These are phyloP conservation scores for Sergeia podlipaevii DNA, from an alignment of 208 protist genomes.

Conservation along the genomic window DNA sequence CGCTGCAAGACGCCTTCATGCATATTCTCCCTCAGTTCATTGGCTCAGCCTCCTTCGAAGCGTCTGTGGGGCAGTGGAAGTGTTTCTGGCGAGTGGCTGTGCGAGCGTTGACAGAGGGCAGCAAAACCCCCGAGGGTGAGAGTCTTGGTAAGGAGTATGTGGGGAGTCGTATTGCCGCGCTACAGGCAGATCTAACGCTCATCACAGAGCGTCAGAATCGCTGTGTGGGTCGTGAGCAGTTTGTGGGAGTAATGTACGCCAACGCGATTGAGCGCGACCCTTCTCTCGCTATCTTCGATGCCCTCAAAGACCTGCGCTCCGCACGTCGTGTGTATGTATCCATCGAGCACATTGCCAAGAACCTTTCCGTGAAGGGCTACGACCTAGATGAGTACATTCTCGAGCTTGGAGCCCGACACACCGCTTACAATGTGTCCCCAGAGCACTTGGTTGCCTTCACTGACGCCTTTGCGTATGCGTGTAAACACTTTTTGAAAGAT, in stretches of 20 bases:
- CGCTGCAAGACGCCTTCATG: constrained; percentile 16
- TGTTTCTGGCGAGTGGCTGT: constrained; percentile 9
- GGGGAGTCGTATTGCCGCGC: not conserved
- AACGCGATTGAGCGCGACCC: constrained; percentile 12
- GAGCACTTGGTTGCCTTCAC: constrained; percentile 3
- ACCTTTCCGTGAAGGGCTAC: constrained; percentile 16
- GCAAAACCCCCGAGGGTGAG: constrained; percentile 6
- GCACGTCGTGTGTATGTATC: constrained; percentile 16
- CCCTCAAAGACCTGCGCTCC: constrained; percentile 15
- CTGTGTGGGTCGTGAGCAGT: constrained; percentile 8
- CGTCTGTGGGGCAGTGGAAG: constrained; percentile 8
- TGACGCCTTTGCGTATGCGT: constrained; percentile 16
- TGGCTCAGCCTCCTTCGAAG: not conserved
- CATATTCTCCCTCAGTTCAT: constrained; percentile 4
- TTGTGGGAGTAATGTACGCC: constrained; percentile 22
- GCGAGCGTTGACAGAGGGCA: constrained; percentile 5
- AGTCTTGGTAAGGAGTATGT: constrained; percentile 9
- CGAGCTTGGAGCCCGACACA: constrained; percentile 9
- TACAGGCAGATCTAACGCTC: constrained; percentile 14
- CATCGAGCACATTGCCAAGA: constrained; percentile 16
- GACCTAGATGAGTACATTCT: constrained; percentile 13
- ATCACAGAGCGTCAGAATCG: not conserved
- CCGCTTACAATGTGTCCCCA: constrained; percentile 3
- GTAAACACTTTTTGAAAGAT: constrained; percentile 11
- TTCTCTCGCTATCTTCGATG: constrained; percentile 11